Base-by-base conservation (phyloP, 345 rosid genomes). In the Boechera retrofracta region DNA sequence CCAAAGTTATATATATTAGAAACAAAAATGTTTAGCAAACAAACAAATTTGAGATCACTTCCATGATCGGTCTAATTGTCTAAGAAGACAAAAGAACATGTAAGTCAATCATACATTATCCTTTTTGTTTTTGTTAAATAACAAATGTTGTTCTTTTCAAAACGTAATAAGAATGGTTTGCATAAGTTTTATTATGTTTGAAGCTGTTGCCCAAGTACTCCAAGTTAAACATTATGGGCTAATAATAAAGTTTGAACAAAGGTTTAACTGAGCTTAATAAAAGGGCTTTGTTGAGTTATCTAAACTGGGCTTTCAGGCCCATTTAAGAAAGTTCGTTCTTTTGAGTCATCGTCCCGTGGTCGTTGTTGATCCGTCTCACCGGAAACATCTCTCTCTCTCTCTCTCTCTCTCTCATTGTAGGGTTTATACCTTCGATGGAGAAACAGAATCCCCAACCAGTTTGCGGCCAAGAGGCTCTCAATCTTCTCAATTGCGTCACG, bases 401-500 rank as follows among this genome's bases (percentile, higher is more conserved):
- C 16, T 28, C 2, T 15, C 77, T 16, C 16, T 16, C 16, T 16
- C 16, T 45, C 38, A 39, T 11, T 31, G 11, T 29, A 79, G 75
- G 78, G 73, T 64, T 79, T 45, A 62, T 42, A 16, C 11, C 10
- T 44, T 61, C 41, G 0, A 83, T 86, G 89, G 92, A 89, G 76
- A 80, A 83, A 35, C 58, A 67, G 31, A 66, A 15, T 64, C 74
- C 79, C 1, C 75, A 76, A 74, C 80, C 91, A 2, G 85, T 87
- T 32, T 91, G 98, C 71, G 87, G 87, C 0, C 53, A 87, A 69
- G 92, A 90, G 67, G 90, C 97, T 65, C 74, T 94, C 64, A 71
- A 81, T 76, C 88, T 94, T 67, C 92, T 94, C 53, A 94, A 94
- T 75, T 94, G 98, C 86, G 97, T 86, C 31, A 66, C 92, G 0